Evolutionary conservation across 1,139 yeast species (phyloP), one percentile per base, ranked within the genome.

Genomic region (Spathaspora sp.): DNA sequence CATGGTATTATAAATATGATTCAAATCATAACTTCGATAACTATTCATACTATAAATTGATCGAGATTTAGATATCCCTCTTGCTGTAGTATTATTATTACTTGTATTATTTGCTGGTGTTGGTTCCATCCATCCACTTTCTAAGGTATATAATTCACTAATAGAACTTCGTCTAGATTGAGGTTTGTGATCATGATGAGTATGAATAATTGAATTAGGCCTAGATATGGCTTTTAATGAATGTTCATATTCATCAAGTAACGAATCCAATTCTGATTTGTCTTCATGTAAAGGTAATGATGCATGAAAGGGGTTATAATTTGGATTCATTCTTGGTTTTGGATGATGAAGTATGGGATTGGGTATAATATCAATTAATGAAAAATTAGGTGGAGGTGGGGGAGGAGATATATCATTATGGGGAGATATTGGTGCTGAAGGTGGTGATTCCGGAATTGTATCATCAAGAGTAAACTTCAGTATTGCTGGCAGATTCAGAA

Each of bases 171-270:
- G 56, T n/a, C 40, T n/a, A 3, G 40, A 38, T 3, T 24, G 76
- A 53, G 9, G 74, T 69, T 11, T 48, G 47, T 42, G 62, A 64
- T 5, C 10, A 29, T 6, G 34, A n/a, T 29, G 31, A 27, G 7
- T n/a, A n/a, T 15, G 34, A n/a, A 41, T 64, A 67, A 9, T 54
- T 49, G 36, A 34, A 34, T 17, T 17, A 17, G 23, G 24, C 9
- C 38, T 7, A 2, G 36, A 15, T 31, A 9, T 8, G 2, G 17
- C 40, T n/a, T 23, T 59, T 36, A 72, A 63, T 42, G 67, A 68
- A 47, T 73, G 76, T 48, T 78, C 80, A 53, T 78, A 80, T 50
- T 75, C 80, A 48, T 79, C 83, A 13, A 81, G 60, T 15, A 80
- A 63, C 1, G 81, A 71, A 55, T 80, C 85, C 66, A 79, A 65